Base-by-base conservation (phyloP, 2,329 filamentous ascomycete species). In the Scytalidium lignicola region DNA sequence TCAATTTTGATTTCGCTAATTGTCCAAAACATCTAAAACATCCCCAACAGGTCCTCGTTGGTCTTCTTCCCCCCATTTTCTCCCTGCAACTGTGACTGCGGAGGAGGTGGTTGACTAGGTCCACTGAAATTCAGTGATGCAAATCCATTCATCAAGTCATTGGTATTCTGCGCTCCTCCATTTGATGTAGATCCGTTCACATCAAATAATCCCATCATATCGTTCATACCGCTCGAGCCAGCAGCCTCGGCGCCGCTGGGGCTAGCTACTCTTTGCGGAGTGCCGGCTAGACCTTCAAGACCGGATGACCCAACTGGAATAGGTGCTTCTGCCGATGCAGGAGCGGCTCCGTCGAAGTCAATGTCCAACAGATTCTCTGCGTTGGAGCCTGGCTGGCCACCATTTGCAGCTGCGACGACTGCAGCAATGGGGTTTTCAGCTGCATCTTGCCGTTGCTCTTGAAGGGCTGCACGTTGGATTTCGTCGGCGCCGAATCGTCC, bases 321-420 rank as follows among this genome's bases (percentile, higher is more conserved):
- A 54, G 82, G 74, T 48, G 80, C 79, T 56, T 91, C 86, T 46
- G 89, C 78, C 12, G 88, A 92, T n/a, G 93, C 92, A 2, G 92
- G 92, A 2, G 88, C 91, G 2, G 88, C 86, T 21, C 92, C 93
- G 63, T 97, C 93, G 64, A 96, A 96, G 68, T 96, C 90, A 61
- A 96, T 95, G 62, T 99, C 93, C 49, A 99, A 79, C 18, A 99
- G 76, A 66, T 97, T 99, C 69, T 99, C 93, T 56, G 92, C 79
- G 61, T 96, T 96, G 72, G 71, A 87, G 65, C 90, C 85, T 6
- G 78, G 63, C 21, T 73, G 64, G 1, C 75, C 68, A 23, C 80
- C 70, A 48, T 77, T 78, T 50, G 83, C 79, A 0, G 82, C 83
- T 0, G 85, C 84, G 0, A 83, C 84, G 1, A 88, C 88, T 0